Evolutionary conservation across 768 basidiomycete genomes (phyloP).

Genomic region (Rubroboletus pulcherrimus): DNA sequence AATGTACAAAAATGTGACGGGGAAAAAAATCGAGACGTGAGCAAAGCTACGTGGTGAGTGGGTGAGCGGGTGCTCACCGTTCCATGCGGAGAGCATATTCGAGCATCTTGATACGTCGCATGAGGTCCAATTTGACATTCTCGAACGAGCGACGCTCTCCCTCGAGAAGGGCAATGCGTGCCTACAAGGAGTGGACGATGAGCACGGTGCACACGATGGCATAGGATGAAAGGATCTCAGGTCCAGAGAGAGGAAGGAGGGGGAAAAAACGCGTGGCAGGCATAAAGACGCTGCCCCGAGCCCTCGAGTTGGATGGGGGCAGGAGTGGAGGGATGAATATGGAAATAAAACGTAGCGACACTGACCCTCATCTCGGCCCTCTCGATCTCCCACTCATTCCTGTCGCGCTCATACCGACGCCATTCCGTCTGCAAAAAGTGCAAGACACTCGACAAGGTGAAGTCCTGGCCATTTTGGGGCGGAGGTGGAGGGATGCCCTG

Average conservation of each 20-base stretch:
- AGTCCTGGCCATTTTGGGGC: slow-evolving; percentile 86
- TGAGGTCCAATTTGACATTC: slow-evolving; percentile 92
- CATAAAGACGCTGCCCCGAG: not conserved
- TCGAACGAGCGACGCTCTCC: slow-evolving; percentile 97
- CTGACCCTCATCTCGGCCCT: slow-evolving; percentile 97
- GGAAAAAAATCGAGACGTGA: slow-evolving; percentile 19
- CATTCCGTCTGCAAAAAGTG: slow-evolving; percentile 99
- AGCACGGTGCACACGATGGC: slow-evolving; percentile 2
- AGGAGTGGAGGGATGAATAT: not conserved
- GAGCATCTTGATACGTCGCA: slow-evolving; percentile 98
- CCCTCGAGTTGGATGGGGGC: not conserved
- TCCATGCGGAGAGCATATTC: slow-evolving; percentile 97
- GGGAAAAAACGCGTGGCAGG: not conserved
- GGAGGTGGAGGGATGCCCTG: slow-evolving; percentile 67
- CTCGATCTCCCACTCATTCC: slow-evolving; percentile 99
- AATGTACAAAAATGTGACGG: slow-evolving; percentile 30
- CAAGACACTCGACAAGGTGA: slow-evolving; percentile 88
- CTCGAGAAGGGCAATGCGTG: slow-evolving; percentile 94
- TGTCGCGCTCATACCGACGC: slow-evolving; percentile 95
- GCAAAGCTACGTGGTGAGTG: slow-evolving; percentile 1
- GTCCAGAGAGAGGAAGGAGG: not conserved
- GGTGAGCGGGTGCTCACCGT: slow-evolving; percentile 54
- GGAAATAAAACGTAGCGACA: slow-evolving; percentile 21
- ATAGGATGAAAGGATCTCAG: not conserved
- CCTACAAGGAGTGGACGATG: slow-evolving; percentile 44